Evolutionary conservation across 129 eudicot genomes (phyloP), one percentile per base, ranked within the genome.

Genomic region (Chrysanthemum makinoi): DNA sequence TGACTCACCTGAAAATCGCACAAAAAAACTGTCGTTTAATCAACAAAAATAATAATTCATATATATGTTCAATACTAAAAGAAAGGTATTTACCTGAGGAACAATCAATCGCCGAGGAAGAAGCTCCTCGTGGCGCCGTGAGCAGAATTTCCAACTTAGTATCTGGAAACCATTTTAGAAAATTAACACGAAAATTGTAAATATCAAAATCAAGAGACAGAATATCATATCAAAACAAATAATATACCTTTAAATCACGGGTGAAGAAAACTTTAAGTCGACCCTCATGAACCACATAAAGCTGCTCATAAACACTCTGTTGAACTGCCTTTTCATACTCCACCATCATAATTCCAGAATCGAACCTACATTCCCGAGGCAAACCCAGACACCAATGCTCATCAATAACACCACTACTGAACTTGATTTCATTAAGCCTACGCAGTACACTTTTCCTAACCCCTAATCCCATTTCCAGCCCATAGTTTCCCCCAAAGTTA

Each of bases 281-380:
- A 22, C 97, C 97, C 79, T 91, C 97, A 43, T 89, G 96, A 76
- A 91, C 87, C 70, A 91, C 91, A 50, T 88, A 94, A 66, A 88
- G 85, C 59, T 91, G 96, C 61, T 86, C 96, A 79, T 88, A 91
- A 55, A 91, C 89, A 64, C 93, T 91, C 70, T 88, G 93, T 77
- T 86, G 91, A 79, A 88, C 86, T 54, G 96, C 94, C 82, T 86
- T 91, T 39, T 83, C 88, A 75, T 86, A 91, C 55, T 91, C 93
- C 80, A 91, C 71, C 85, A 91, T 79, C 90, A 91, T 82, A 52
- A 86, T 68, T 69, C 97, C 96, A 64, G 92, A 80, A 46, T 82
- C 70, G 60, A 77, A 76, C 70, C 89, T 84, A 73, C 75, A 83
- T 77, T 91, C 97, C 22, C 89, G 88, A 11, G 97, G 97, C 74